A percentile compares a stretch with the other conserved stretches of the same genome.
Conservation (phyloP, 495 filamentous ascomycete genomes). For the Talaromyces trachyspermus region DNA sequence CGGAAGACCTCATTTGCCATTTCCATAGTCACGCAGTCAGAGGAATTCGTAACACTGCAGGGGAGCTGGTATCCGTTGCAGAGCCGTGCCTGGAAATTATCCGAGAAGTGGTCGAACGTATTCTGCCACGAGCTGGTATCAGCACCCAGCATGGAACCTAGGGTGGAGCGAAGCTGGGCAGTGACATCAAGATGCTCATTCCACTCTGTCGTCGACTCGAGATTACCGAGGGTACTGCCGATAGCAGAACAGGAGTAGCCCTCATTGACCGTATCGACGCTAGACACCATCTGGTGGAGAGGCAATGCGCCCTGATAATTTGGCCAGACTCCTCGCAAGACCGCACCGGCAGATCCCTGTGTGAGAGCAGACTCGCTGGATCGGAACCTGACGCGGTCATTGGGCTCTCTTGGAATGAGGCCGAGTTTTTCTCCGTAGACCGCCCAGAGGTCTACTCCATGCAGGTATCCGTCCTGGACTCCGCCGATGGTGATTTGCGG, state of each 20-base stretch:
- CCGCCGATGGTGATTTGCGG: conserved; percentile 39
- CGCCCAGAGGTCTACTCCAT: conserved; percentile 32
- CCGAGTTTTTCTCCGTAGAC: conserved; percentile 31
- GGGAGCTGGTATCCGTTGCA: conserved; percentile 36
- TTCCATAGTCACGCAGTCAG: conserved; percentile 23
- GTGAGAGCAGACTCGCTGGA: conserved; percentile 32
- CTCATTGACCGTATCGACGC: conserved; percentile 31
- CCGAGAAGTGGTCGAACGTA: conserved; percentile 38
- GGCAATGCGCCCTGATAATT: conserved; percentile 25
- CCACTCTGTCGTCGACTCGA: conserved; percentile 29
- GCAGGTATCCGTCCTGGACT: conserved; percentile 34
- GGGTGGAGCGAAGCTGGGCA: conserved; percentile 18
- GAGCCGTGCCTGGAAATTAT: conserved; percentile 38
- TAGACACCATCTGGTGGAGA: conserved; percentile 31
- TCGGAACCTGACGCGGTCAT: conserved; percentile 30
- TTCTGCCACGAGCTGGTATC: conserved; percentile 24
- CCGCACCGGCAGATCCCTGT: conserved; percentile 31
- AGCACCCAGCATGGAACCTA: conserved; percentile 31
- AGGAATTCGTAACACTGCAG: conserved; percentile 23
- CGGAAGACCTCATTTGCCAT: conserved; percentile 36
- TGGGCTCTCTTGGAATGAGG: conserved; percentile 22
- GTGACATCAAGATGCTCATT: conserved; percentile 31
- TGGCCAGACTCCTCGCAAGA: conserved; percentile 35
- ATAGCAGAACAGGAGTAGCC: conserved; percentile 30
- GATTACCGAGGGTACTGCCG: conserved; percentile 14